Percentiles rank a stretch among this genome's conserved stretches.
Evolutionary conservation across 129 eudicot species (phyloP).

Genomic region (Daucus carota): DH1_v3.0 NC_030386.2:5185001-5185500

Average conservation of each 20-base stretch:
- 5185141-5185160: not conserved
- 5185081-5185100: conserved; percentile 97
- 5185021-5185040: conserved; percentile 21
- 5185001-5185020: not conserved
- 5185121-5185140: conserved; percentile 59
- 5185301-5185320: no score
- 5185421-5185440: conserved; percentile 11
- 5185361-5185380: conserved; percentile 15
- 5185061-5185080: conserved; percentile 85
- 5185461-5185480: conserved; percentile 16
- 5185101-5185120: conserved; percentile 98
- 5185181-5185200: not conserved
- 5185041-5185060: conserved; percentile 52
- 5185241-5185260: conserved; percentile 14
- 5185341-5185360: conserved; percentile 18
- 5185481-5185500: conserved; percentile 6
- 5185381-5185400: conserved; percentile 19
- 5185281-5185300: not conserved
- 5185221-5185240: conserved; percentile 15
- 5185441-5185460: conserved; percentile 16
- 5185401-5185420: conserved; percentile 19
- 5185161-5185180: not conserved
- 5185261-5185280: not conserved
- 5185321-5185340: not conserved
- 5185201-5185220: conserved; percentile 10